Conservation (phyloP, 139 green algal genomes). For the Diplosphaera chodatii region DNA sequence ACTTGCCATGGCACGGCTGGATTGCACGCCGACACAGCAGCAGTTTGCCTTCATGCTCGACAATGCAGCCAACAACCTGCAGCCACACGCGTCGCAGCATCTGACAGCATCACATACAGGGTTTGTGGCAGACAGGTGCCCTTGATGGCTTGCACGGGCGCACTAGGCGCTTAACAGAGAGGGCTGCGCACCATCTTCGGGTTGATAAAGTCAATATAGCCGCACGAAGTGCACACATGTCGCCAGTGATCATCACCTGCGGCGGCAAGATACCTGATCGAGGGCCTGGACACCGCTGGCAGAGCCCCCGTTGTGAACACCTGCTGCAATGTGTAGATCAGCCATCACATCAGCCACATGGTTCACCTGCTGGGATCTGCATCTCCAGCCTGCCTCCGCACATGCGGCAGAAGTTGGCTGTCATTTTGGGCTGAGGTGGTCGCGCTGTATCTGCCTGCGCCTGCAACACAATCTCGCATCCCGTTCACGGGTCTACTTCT, state of each 20-base stretch:
- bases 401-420: conserved; percentile 42
- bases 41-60: conserved; percentile 72
- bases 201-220: conserved; percentile 74
- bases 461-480: not conserved
- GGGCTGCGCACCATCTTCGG: conserved; percentile 50
- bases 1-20: conserved; percentile 77
- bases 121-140: no score
- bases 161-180: not conserved
- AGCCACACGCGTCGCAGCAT: no score
- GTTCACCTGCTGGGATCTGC: conserved; percentile 33
- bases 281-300: no score
- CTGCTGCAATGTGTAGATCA: no score
- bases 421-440: not conserved
- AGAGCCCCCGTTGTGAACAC: no score
- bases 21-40: conserved; percentile 79
- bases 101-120: no score
- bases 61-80: conserved; percentile 81
- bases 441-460: not conserved
- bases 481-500: no score
- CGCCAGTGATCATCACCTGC: conserved; percentile 54
- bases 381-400: conserved; percentile 53
- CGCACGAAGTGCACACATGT: conserved; percentile 59
- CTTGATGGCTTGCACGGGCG: no score
- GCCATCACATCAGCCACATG: no score
- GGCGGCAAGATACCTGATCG: no score